Conservation (phyloP, 305 asterid species). For the Solanum hybrid region DNA sequence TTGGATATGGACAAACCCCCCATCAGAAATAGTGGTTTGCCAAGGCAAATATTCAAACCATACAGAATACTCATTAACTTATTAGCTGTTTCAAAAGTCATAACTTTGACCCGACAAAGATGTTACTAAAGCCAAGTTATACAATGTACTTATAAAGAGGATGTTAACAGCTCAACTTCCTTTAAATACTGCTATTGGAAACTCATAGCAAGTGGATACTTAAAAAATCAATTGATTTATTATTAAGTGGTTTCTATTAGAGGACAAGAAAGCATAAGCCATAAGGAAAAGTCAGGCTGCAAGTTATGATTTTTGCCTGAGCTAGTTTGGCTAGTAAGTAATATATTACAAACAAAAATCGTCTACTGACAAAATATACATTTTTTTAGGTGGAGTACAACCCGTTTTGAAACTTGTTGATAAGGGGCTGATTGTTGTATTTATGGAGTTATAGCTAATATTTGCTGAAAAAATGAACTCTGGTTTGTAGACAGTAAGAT, state of each 20-base stretch:
- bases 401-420: neutral
- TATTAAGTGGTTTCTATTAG: neutral
- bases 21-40: conserved; percentile 2
- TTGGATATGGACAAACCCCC: neutral
- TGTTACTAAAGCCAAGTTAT: neutral
- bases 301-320: neutral
- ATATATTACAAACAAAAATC: neutral
- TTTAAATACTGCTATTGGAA: neutral
- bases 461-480: neutral
- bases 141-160: neutral
- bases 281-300: neutral
- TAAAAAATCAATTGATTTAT: neutral
- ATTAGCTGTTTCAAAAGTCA: neutral
- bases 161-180: neutral
- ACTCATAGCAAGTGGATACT: neutral
- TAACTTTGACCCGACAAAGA: neutral
- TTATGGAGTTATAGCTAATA: neutral
- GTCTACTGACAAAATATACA: neutral
- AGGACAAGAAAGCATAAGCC: neutral
- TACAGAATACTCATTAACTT: neutral
- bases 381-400: neutral
- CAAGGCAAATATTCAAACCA: neutral
- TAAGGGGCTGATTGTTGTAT: neutral
- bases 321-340: neutral
- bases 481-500: neutral